These are phyloP conservation scores for Hypoxylon sp. DNA, from an alignment of 2,329 filamentous ascomycete species.

Conservation along the genomic window DNA sequence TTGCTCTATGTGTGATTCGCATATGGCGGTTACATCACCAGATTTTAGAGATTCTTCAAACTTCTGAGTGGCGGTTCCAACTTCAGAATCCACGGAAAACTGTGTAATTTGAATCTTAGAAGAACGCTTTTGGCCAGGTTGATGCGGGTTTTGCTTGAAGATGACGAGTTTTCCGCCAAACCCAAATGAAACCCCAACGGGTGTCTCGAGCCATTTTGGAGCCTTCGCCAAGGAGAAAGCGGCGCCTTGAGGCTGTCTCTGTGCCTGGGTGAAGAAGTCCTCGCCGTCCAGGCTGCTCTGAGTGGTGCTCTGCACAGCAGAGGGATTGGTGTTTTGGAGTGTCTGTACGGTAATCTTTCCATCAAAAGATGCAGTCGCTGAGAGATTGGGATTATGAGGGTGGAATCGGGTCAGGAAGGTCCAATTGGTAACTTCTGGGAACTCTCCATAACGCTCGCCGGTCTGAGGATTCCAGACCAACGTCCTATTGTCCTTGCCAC, in stretches of 20 bases:
- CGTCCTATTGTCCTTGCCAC: conserved; percentile 96
- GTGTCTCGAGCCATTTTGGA: conserved; percentile 91
- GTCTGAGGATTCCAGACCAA: conserved; percentile 97
- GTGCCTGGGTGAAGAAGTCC: conserved; percentile 96
- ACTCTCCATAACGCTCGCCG: conserved; percentile 88
- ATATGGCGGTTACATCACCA: conserved; percentile 84
- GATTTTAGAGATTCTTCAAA: conserved; percentile 87
- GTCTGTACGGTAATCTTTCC: conserved; percentile 96
- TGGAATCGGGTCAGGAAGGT: conserved; percentile 97
- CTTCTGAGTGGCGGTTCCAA: conserved; percentile 86
- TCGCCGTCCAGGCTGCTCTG: conserved; percentile 86
- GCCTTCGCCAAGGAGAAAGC: conserved; percentile 89
- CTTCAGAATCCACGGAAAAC: conserved; percentile 89
- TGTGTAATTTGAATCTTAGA: conserved; percentile 88
- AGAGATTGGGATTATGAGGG: conserved; percentile 90
- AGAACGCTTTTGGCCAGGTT: conserved; percentile 73
- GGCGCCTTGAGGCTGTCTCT: conserved; percentile 89
- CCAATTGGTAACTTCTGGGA: conserved; percentile 99
- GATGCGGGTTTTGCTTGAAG: conserved; percentile 72
- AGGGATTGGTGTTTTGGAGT: conserved; percentile 90
- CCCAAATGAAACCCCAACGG: conserved; percentile 89
- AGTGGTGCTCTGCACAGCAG: conserved; percentile 75
- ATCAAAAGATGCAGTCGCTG: conserved; percentile 96
- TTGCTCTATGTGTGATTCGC: conserved; percentile 80
- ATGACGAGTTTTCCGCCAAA: conserved; percentile 94